phyloP scores from a whole-genome alignment of 352 stramenopile species.

The Phytophthora colocasiae region DNA sequence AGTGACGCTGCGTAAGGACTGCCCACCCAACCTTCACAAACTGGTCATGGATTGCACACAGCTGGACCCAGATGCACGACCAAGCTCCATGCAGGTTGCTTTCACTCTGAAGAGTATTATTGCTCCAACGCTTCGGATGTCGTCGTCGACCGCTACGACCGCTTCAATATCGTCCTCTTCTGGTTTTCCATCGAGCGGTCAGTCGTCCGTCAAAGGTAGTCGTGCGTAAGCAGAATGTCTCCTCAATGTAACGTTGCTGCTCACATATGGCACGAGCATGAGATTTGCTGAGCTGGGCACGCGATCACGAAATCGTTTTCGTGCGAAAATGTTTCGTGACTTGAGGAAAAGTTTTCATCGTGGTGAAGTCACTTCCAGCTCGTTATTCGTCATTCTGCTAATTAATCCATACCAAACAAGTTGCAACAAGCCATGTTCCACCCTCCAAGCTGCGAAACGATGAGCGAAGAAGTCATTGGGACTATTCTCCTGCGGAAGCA shows the following conservation, averaged over 20 bases:
- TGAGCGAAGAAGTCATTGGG: constrained; percentile 3
- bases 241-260: background rate
- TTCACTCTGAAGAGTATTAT: constrained; percentile 83
- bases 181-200: constrained; percentile 16
- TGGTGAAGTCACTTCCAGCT: background rate
- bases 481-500: background rate
- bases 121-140: constrained; percentile 50
- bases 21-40: constrained; percentile 57
- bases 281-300: background rate
- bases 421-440: background rate
- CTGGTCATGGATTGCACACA: constrained; percentile 66
- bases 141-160: constrained; percentile 33
- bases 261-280: constrained; percentile 1
- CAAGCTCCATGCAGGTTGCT: constrained; percentile 75
- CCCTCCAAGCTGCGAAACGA: constrained; percentile 3
- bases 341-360: background rate
- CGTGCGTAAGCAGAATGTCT: constrained; percentile 18
- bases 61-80: constrained; percentile 66
- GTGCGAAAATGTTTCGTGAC: background rate
- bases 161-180: constrained; percentile 22
- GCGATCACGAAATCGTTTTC: constrained; percentile 1
- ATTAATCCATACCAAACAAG: background rate
- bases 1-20: constrained; percentile 64
- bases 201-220: constrained; percentile 15
- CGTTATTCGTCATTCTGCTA: background rate